These are phyloP conservation scores for Staphylotrichum tortipilum DNA, from an alignment of 495 filamentous ascomycete species.

Conservation along the genomic window DNA sequence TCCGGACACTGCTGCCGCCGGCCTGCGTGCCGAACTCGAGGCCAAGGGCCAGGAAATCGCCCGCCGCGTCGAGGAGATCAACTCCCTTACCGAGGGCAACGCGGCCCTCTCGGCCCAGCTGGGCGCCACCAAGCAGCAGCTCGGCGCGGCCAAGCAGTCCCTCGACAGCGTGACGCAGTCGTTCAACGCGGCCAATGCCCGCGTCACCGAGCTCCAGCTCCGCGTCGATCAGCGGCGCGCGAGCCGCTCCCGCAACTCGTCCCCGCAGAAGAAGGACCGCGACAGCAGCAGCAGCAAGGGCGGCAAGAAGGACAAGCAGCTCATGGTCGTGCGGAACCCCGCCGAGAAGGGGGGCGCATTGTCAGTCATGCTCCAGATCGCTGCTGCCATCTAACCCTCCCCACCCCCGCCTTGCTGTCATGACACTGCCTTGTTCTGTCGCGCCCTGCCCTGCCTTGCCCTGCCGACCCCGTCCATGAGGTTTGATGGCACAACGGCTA, in stretches of 20 bases:
- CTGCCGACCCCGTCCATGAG: too few species aligned
- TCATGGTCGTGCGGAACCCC: conserved; percentile 29
- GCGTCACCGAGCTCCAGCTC: conserved; percentile 18
- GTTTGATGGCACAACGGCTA: neutral
- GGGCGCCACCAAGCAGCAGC: conserved; percentile 18
- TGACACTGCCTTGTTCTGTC: neutral
- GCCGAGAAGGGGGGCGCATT: conserved; percentile 26
- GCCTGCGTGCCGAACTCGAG: conserved; percentile 22
- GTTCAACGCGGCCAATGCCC: conserved; percentile 15
- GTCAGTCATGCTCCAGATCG: conserved; percentile 29
- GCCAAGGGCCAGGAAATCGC: conserved; percentile 21
- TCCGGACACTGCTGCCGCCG: conserved; percentile 18
- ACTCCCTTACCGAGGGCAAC: conserved; percentile 19
- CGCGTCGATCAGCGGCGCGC: conserved; percentile 17
- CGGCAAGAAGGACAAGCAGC: conserved; percentile 24
- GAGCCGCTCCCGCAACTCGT: conserved; percentile 22
- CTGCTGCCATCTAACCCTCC: conserved; percentile 16
- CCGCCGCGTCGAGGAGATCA: conserved; percentile 20
- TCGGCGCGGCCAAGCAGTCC: conserved; percentile 12
- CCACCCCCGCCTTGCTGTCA: too few species aligned
- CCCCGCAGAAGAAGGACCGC: conserved; percentile 25
- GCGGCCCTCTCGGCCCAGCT: conserved; percentile 20
- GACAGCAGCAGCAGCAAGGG: conserved; percentile 12
- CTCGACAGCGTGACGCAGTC: conserved; percentile 16
- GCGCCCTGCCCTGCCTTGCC: neutral